Evolutionary conservation across 495 filamentous ascomycete species (phyloP).

Genomic region (Amphirosellinia nigrospora): DNA sequence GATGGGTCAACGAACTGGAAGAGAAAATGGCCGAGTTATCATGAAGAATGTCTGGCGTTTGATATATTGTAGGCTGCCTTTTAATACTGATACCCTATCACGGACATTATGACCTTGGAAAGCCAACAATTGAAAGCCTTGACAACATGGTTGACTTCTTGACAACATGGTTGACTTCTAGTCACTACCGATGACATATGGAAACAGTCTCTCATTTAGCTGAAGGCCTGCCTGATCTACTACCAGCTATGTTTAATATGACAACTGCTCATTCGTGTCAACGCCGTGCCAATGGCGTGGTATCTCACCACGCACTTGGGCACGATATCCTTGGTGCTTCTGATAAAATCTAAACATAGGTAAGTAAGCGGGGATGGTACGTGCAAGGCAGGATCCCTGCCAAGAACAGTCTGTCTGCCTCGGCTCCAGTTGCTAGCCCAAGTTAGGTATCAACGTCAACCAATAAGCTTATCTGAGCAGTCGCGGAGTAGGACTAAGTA

Average conservation of each 20-base stretch:
- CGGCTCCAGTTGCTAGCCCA: background rate
- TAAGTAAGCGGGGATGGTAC: background rate
- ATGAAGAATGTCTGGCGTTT: constrained; percentile 30
- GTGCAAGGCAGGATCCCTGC: constrained; percentile 3
- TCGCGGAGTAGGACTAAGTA: background rate
- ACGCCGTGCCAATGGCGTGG: background rate
- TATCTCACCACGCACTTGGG: background rate
- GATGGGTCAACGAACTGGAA: constrained; percentile 90
- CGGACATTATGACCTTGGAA: constrained; percentile 7
- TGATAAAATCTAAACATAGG: background rate
- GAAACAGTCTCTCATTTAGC: background rate
- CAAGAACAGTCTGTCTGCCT: background rate
- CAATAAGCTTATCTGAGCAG: background rate
- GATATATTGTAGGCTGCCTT: background rate
- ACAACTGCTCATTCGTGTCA: background rate
- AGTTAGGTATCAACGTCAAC: background rate
- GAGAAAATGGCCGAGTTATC: constrained; percentile 66
- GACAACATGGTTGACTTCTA: background rate
- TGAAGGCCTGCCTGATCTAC: too few relatives aligned
- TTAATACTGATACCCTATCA: constrained; percentile 24
- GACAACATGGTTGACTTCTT: background rate
- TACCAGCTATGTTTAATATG: background rate
- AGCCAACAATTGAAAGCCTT: constrained; percentile 2
- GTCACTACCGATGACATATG: background rate
- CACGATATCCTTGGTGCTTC: background rate